Evolutionary conservation across 306 rosid species (phyloP).

Genomic region (Delonix regia): DNA sequence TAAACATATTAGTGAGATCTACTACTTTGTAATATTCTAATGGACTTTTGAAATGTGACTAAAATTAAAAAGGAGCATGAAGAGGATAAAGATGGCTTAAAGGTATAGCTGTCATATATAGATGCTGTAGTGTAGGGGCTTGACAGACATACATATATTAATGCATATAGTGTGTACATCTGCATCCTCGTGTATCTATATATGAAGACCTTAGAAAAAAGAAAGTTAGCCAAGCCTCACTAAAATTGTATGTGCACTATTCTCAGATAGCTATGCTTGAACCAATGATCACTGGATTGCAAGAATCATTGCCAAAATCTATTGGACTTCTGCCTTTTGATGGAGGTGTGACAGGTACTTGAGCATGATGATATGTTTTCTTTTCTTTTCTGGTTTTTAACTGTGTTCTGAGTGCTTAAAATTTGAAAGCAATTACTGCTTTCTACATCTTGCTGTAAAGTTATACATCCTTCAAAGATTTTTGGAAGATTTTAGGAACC

Average conservation of each 20-base stretch:
- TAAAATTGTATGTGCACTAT: slow-evolving; percentile 30
- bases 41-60: background rate
- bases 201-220: slow-evolving; percentile 8
- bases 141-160: background rate
- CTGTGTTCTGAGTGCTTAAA: no score
- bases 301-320: slow-evolving; percentile 93
- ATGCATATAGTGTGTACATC: slow-evolving; percentile 20
- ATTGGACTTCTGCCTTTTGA: slow-evolving; percentile 97
- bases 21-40: background rate
- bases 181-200: background rate
- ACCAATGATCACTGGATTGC: slow-evolving; percentile 89
- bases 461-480: background rate
- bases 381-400: background rate
- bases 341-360: slow-evolving; percentile 89
- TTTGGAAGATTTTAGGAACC: no score
- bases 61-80: background rate
- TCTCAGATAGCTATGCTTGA: slow-evolving; percentile 84
- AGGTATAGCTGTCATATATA: background rate
- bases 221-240: slow-evolving; percentile 13
- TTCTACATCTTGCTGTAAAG: slow-evolving; percentile 2
- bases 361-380: slow-evolving; percentile 30
- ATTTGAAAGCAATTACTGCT: background rate
- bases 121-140: background rate
- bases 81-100: background rate
- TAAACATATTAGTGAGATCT: background rate